A percentile compares a stretch with the other conserved stretches of the same genome.
Evolutionary conservation across 345 rosid genomes (phyloP).

Genomic region (Populus simonii): DNA sequence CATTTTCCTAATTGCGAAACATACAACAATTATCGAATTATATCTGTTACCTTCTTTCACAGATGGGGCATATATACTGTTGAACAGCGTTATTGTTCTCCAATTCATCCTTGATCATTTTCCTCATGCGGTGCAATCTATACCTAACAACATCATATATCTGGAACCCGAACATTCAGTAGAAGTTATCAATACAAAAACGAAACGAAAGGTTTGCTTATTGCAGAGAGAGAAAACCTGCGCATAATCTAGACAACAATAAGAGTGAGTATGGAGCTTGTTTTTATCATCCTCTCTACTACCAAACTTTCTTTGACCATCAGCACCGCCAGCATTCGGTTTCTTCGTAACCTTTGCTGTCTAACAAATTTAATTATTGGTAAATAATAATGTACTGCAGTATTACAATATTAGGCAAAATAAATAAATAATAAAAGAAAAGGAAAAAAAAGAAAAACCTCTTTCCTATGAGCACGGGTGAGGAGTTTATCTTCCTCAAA

Average conservation of each 20-base stretch:
- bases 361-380: slow-evolving; percentile 28
- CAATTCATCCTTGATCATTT: slow-evolving; percentile 75
- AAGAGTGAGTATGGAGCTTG: slow-evolving; percentile 79
- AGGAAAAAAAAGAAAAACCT: slow-evolving; percentile 34
- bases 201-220: not conserved
- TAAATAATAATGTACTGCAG: not conserved
- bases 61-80: slow-evolving; percentile 85
- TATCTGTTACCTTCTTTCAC: slow-evolving; percentile 23
- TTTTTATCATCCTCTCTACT: slow-evolving; percentile 81
- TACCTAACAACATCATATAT: slow-evolving; percentile 76
- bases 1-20: not conserved
- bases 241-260: slow-evolving; percentile 86
- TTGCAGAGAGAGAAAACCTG: slow-evolving; percentile 45
- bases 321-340: slow-evolving; percentile 65
- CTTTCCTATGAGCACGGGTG: slow-evolving; percentile 75
- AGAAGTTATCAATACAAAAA: too few relatives aligned
- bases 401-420: not conserved
- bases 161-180: slow-evolving; percentile 38
- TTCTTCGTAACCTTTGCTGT: slow-evolving; percentile 83
- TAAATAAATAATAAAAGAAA: too few relatives aligned
- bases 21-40: not conserved
- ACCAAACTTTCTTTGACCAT: slow-evolving; percentile 26
- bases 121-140: slow-evolving; percentile 69
- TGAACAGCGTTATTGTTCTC: slow-evolving; percentile 87
- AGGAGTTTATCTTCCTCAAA: slow-evolving; percentile 81